Evolutionary conservation across 1,284 basidiomycete species (phyloP).

Genomic region (Stygiomarasmius scandens): DNA sequence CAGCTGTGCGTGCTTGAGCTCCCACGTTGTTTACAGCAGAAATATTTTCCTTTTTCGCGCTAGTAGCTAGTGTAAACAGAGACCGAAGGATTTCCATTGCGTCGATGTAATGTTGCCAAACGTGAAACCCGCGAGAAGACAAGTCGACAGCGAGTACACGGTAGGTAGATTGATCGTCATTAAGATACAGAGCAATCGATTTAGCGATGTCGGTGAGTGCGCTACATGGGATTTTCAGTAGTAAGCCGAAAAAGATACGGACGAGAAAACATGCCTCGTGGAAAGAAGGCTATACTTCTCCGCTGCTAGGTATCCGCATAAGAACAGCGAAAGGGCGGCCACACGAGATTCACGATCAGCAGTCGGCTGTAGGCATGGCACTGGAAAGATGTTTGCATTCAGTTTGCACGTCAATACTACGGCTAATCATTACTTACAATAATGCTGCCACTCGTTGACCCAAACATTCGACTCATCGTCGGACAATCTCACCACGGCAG

Average conservation of each 20-base stretch:
- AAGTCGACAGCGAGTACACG: constrained; percentile 86
- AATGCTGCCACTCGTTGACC: constrained; percentile 70
- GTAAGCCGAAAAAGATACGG: background rate
- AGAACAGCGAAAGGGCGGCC: constrained; percentile 72
- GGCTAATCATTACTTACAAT: constrained; percentile 52
- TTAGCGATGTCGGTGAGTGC: constrained; percentile 82
- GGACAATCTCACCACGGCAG: constrained; percentile 64
- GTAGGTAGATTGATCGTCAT: constrained; percentile 68
- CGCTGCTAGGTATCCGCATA: constrained; percentile 83
- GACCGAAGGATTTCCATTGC: constrained; percentile 87
- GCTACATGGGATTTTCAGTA: constrained; percentile 41
- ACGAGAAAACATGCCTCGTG: constrained; percentile 53
- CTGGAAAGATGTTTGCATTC: constrained; percentile 37
- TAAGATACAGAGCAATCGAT: constrained; percentile 78
- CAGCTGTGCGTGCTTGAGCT: constrained; percentile 75
- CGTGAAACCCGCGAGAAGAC: constrained; percentile 86
- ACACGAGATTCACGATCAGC: constrained; percentile 54
- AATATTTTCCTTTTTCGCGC: constrained; percentile 67
- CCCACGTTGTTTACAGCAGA: constrained; percentile 59
- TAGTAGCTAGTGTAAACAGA: constrained; percentile 83
- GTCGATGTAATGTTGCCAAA: constrained; percentile 95
- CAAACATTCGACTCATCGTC: constrained; percentile 66
- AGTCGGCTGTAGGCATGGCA: constrained; percentile 69
- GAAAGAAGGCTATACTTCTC: constrained; percentile 82
- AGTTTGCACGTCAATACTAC: background rate